Percentiles rank a stretch among this genome's conserved stretches.
These are phyloP conservation scores for Lichtheimia hyalospora DNA, from an alignment of 371 early-diverging fungal species.

Conservation along the genomic window DNA sequence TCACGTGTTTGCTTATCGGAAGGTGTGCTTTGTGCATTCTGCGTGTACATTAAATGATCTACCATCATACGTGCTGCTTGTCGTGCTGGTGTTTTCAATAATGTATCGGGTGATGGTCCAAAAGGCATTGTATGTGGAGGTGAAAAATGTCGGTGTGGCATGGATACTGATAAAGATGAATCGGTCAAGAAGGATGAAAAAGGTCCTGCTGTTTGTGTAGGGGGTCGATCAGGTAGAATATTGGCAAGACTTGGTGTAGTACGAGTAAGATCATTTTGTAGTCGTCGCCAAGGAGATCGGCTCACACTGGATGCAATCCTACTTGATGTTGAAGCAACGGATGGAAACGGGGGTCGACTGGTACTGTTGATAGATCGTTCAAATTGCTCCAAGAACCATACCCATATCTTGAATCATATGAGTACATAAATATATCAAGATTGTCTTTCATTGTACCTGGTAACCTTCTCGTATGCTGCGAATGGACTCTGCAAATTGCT, in stretches of 20 bases:
- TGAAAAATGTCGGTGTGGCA: slow-evolving; percentile 14
- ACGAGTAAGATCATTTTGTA: slow-evolving; percentile 1
- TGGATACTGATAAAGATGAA: neutral
- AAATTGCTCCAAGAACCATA: too few species aligned
- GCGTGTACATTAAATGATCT: slow-evolving; percentile 23
- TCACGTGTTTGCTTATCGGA: neutral
- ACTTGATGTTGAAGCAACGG: neutral
- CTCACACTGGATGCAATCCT: neutral
- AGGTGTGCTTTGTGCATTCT: slow-evolving; percentile 17
- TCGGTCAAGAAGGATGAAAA: neutral
- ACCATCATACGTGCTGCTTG: slow-evolving; percentile 35
- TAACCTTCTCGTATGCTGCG: slow-evolving; percentile 36
- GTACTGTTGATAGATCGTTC: slow-evolving; percentile 1
- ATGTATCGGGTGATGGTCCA: slow-evolving; percentile 16
- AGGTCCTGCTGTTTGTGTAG: slow-evolving; percentile 2
- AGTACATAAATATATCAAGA: neutral
- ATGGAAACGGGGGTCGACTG: slow-evolving; percentile 26
- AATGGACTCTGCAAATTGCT: slow-evolving; percentile 44
- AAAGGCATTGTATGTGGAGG: slow-evolving; percentile 47
- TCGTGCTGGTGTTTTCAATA: slow-evolving; percentile 34
- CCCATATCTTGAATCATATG: too few species aligned
- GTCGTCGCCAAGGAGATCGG: slow-evolving; percentile 20
- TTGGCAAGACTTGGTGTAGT: too few species aligned
- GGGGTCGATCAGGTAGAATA: neutral
- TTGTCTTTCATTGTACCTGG: slow-evolving; percentile 25